A percentile compares a stretch with the other conserved stretches of the same genome.
Evolutionary conservation across 2,329 filamentous ascomycete species (phyloP).

Genomic region (Basipetospora chlamydospora): DNA sequence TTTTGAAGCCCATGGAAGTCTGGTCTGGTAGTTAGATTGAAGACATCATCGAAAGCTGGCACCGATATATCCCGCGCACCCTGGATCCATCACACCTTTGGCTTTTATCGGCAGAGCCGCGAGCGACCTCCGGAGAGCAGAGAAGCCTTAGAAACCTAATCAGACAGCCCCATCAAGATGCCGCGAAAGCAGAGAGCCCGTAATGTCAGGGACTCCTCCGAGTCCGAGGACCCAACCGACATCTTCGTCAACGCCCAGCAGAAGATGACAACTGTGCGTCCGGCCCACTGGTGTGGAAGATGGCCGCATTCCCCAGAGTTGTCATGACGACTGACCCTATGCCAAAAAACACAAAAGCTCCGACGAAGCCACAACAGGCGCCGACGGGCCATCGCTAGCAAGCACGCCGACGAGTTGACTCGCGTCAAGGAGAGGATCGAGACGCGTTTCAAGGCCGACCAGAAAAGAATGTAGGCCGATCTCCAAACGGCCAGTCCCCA

Average conservation of each 20-base stretch:
- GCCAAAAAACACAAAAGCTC: neutral
- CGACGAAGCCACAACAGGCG: neutral
- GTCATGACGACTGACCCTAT: neutral
- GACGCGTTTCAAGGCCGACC: neutral
- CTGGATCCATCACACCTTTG: too few species aligned
- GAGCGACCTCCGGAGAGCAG: too few species aligned
- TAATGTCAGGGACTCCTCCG: neutral
- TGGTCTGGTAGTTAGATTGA: too few species aligned
- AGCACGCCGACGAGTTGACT: neutral
- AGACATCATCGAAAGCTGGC: too few species aligned
- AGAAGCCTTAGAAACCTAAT: neutral
- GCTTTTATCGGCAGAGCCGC: too few species aligned
- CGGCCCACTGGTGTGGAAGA: neutral
- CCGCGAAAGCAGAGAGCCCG: neutral
- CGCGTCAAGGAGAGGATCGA: constrained; percentile 4
- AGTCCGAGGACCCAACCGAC: constrained; percentile 3
- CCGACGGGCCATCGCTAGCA: neutral
- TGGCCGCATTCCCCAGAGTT: neutral
- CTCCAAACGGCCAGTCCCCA: neutral
- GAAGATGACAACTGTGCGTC: constrained; percentile 4
- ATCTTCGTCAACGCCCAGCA: constrained; percentile 2
- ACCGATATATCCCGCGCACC: too few species aligned
- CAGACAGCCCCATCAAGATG: neutral
- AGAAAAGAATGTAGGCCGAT: constrained; percentile 1
- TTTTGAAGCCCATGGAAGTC: too few species aligned